Base-by-base conservation (phyloP, 345 rosid species). In the Pistacia vera region DNA sequence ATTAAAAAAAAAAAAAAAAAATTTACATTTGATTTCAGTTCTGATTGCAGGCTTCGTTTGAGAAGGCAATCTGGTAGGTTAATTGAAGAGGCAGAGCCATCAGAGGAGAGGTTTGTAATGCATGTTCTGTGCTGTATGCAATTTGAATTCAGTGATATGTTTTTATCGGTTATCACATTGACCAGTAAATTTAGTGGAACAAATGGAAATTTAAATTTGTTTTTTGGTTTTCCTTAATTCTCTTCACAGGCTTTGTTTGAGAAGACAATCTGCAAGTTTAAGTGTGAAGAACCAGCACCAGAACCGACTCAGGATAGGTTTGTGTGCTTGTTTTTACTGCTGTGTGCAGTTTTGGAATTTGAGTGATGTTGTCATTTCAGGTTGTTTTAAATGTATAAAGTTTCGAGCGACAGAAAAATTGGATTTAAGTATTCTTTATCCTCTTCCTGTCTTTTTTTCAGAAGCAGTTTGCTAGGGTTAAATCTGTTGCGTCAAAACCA, bases 401-500 rank as follows among this genome's bases (percentile, higher is more conserved):
- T 20, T 61, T 30, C 18, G 2, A 9, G 68, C 22, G 12, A 9
- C 12, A 48, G 55, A 22, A 28, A 60, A 48, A 22, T 25, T 11
- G 7, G 28, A 16, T 61, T 61, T 30, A 17, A 18, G 11, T 49
- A 6, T 63, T 11, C 11, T 33, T 68, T 48, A 38, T 54, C 22
- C 16, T 51, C 54, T 68, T 66, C 22, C 62, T 4, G 86, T 65
- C 74, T 68, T 73, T 78, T 51, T 56, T 41, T 55, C 12, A 78
- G 80, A 74, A 81, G 67, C 84, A 66, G 63, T 81, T 81, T 13
- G 65, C 75, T 9, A 73, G 78, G 75, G 80, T 80, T 54, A 78
- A 78, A 70, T 74, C 84, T 9, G 74, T 68, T 77, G 81, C 59
- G 67, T 68, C 78, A 64, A 82, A 84, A 80, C 82, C 77, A 57